A percentile compares a stretch with the other conserved stretches of the same genome.
phyloP scores from a whole-genome alignment of 2,329 filamentous ascomycete genomes.

The Pyrenochaeta sp. region DNA sequence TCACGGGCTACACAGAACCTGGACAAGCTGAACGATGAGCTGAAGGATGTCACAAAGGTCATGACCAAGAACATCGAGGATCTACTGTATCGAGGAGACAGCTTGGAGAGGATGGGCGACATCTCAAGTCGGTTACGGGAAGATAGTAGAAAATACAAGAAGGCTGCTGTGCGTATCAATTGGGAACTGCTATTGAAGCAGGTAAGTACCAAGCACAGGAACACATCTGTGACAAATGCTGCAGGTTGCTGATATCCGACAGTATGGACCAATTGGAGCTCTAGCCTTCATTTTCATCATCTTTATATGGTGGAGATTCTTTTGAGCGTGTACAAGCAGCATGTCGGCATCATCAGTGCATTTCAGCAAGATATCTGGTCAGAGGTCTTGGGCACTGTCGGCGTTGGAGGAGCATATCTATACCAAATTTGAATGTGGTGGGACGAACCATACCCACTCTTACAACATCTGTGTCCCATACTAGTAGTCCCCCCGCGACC shows the following conservation, averaged over 20 bases:
- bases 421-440: not conserved
- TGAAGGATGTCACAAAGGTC: slow-evolving; percentile 96
- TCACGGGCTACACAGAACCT: slow-evolving; percentile 90
- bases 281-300: slow-evolving; percentile 83
- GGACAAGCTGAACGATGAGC: slow-evolving; percentile 94
- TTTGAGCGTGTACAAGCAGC: slow-evolving; percentile 58
- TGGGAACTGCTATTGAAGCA: slow-evolving; percentile 97
- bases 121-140: slow-evolving; percentile 86
- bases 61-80: slow-evolving; percentile 99
- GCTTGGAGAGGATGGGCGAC: slow-evolving; percentile 95
- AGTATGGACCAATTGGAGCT: slow-evolving; percentile 88
- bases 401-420: slow-evolving; percentile 16
- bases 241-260: slow-evolving; percentile 15
- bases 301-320: slow-evolving; percentile 93
- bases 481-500: not conserved
- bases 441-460: slow-evolving; percentile 30
- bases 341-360: not conserved
- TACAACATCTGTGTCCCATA: not conserved
- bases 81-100: slow-evolving; percentile 91
- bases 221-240: not conserved
- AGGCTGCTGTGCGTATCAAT: slow-evolving; percentile 93
- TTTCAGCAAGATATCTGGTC: not conserved
- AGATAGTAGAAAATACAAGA: slow-evolving; percentile 92
- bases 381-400: slow-evolving; percentile 1
- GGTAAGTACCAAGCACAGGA: slow-evolving; percentile 50